phyloP scores from a whole-genome alignment of 805 yeast genomes.

The Metschnikowia cubensis region DNA sequence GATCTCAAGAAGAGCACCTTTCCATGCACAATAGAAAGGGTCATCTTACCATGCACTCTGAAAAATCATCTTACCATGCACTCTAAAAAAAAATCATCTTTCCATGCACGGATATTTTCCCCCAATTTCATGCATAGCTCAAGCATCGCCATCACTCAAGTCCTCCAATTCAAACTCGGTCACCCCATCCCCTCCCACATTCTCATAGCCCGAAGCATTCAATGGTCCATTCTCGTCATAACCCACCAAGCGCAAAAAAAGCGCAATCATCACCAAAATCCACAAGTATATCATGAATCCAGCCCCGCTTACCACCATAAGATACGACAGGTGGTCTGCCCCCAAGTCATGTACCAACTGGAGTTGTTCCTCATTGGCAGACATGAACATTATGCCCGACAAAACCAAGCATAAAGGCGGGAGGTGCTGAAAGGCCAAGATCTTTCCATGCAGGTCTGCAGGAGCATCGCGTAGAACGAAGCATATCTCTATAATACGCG shows the following conservation, averaged over 20 bases:
- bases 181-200: slow-evolving; percentile 18
- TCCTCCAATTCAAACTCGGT: slow-evolving; percentile 37
- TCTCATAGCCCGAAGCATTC: slow-evolving; percentile 14
- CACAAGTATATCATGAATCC: slow-evolving; percentile 70
- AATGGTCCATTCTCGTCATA: slow-evolving; percentile 39
- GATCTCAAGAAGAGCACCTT: background rate
- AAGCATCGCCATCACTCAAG: slow-evolving; percentile 15
- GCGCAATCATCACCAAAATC: slow-evolving; percentile 54
- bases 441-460: slow-evolving; percentile 35
- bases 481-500: slow-evolving; percentile 74
- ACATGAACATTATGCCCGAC: slow-evolving; percentile 82
- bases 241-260: slow-evolving; percentile 49
- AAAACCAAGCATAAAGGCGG: slow-evolving; percentile 78
- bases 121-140: background rate
- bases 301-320: slow-evolving; percentile 64
- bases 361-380: slow-evolving; percentile 89
- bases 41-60: background rate
- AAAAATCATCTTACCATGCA: background rate
- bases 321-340: slow-evolving; percentile 82
- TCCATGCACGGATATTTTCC: background rate
- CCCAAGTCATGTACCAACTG: slow-evolving; percentile 64
- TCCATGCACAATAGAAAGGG: background rate
- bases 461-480: slow-evolving; percentile 67
- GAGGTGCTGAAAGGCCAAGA: slow-evolving; percentile 76
- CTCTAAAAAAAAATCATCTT: background rate